Percentiles rank a stretch among this genome's conserved stretches.
These are phyloP conservation scores for Xylariales sp. DNA, from an alignment of 2,329 filamentous ascomycete genomes.

Conservation along the genomic window DNA sequence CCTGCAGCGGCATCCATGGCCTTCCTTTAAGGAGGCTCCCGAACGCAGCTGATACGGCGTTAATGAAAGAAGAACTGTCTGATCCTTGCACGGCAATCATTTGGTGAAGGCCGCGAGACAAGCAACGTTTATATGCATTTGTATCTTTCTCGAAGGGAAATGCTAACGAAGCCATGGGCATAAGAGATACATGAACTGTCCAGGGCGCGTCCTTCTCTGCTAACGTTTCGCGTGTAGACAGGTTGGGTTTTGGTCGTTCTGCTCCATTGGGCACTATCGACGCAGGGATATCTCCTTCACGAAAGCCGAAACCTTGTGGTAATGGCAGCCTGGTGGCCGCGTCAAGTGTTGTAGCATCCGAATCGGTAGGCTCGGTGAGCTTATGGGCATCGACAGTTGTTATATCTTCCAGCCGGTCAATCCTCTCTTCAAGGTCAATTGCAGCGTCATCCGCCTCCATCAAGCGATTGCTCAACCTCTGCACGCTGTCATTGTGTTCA, in stretches of 20 bases:
- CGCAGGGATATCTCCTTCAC: no score
- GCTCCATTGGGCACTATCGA: background rate
- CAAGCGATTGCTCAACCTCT: slow-evolving; percentile 42
- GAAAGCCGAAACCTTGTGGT: no score
- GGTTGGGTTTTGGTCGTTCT: no score
- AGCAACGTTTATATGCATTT: slow-evolving; percentile 55
- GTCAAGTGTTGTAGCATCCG: background rate
- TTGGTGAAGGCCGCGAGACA: slow-evolving; percentile 56
- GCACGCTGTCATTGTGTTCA: slow-evolving; percentile 34
- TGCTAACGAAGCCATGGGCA: slow-evolving; percentile 48
- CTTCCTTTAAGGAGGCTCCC: slow-evolving; percentile 42
- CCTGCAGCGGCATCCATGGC: slow-evolving; percentile 55
- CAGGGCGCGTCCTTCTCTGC: slow-evolving; percentile 25
- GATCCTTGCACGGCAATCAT: slow-evolving; percentile 49
- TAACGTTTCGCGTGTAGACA: background rate
- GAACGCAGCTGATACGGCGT: slow-evolving; percentile 46
- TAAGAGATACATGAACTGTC: slow-evolving; percentile 57
- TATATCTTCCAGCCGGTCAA: slow-evolving; percentile 46
- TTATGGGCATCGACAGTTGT: no score
- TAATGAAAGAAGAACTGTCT: slow-evolving; percentile 42
- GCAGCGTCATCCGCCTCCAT: slow-evolving; percentile 46
- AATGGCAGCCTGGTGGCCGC: no score
- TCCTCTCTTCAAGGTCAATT: slow-evolving; percentile 49
- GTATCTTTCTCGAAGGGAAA: slow-evolving; percentile 61
- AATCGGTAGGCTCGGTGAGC: slow-evolving; percentile 20